Base-by-base conservation (phyloP, 768 basidiomycete genomes). In the Lactarius sp. region DNA sequence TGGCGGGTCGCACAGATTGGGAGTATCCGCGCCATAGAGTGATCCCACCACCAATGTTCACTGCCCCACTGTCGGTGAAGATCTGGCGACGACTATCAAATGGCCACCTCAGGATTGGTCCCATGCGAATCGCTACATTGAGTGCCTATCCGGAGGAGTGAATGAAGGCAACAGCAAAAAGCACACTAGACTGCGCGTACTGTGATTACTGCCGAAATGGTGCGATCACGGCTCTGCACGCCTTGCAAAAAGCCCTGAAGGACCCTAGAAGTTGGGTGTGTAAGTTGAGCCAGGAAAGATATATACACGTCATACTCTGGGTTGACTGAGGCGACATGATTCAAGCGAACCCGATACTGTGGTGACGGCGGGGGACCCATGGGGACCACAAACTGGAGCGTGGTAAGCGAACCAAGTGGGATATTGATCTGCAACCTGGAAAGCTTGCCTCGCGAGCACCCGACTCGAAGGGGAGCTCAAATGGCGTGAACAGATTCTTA, bases 11-110 rank as follows among this genome's bases (percentile, higher is more conserved):
- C 14, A 90, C 80, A 0, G 86, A 88, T 70, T 92, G 90, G 74
- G 92, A 92, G 61, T 88, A 90, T 0, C 91, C 90, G 3, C 90
- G 79, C 88, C 88, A 89, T 0, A 90, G 78, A 14, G 83, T 80
- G 3, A 92, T 77, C 0, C 91, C 90, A 0, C 71, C 69, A 1
- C 88, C 86, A 33, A 90, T 82, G 53, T 76, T 72, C 53, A 75
- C 79, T 10, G 74, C 79, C 56, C 84, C 87, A 0, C 74, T 71
- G 31, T 81, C 73, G 0, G 86, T 86, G 71, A 86, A 92, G 73
- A 92, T 90, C 0, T 86, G 88, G 0, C 90, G 88, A 0, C 90
- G 81, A 8, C 84, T 81, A 56, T 89, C 86, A 77, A 85, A 89
- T 0, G 90, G 88, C 59, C 85, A 84, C n/a, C 78, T 78, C 70